Conservation (phyloP, 2,329 filamentous ascomycete genomes). For the Colletotrichum tamarilloi region DNA sequence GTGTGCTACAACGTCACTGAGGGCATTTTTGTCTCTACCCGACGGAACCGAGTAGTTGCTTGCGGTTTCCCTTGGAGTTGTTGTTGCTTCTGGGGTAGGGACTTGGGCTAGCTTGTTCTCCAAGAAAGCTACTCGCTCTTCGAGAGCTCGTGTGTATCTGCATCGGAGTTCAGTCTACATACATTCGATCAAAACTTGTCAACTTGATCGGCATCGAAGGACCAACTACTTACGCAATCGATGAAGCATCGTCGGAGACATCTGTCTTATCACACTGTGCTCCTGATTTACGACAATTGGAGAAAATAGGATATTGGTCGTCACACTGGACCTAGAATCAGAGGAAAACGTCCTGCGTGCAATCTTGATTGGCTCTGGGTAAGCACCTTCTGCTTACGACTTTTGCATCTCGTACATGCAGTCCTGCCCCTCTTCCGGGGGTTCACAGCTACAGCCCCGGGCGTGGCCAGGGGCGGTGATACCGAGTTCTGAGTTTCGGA, state of each 20-base stretch:
- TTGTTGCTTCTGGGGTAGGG: not conserved
- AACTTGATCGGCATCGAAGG: too few species aligned
- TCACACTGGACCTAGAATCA: slow-evolving; percentile 48
- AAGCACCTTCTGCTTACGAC: slow-evolving; percentile 54
- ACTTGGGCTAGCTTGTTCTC: slow-evolving; percentile 44
- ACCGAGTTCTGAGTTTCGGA: slow-evolving; percentile 1
- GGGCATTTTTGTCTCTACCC: slow-evolving; percentile 39
- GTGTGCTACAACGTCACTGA: slow-evolving; percentile 59
- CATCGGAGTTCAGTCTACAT: not conserved
- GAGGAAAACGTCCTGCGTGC: not conserved
- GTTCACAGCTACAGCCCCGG: slow-evolving; percentile 40
- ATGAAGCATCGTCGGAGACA: slow-evolving; percentile 44
- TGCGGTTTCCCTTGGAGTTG: not conserved
- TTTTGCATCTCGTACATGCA: slow-evolving; percentile 57
- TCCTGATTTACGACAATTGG: slow-evolving; percentile 55
- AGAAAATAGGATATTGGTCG: slow-evolving; percentile 55
- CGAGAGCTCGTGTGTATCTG: slow-evolving; percentile 54
- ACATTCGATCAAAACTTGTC: too few species aligned
- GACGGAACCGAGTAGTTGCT: not conserved
- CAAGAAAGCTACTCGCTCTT: slow-evolving; percentile 54
- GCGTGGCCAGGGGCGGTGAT: slow-evolving; percentile 5
- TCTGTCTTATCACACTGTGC: slow-evolving; percentile 54
- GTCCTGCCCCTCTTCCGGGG: slow-evolving; percentile 57
- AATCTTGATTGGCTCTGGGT: not conserved
- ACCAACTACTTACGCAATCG: slow-evolving; percentile 18